phyloP scores from a whole-genome alignment of 495 filamentous ascomycete species.

The Pyrenopolyporus hunteri region DNA sequence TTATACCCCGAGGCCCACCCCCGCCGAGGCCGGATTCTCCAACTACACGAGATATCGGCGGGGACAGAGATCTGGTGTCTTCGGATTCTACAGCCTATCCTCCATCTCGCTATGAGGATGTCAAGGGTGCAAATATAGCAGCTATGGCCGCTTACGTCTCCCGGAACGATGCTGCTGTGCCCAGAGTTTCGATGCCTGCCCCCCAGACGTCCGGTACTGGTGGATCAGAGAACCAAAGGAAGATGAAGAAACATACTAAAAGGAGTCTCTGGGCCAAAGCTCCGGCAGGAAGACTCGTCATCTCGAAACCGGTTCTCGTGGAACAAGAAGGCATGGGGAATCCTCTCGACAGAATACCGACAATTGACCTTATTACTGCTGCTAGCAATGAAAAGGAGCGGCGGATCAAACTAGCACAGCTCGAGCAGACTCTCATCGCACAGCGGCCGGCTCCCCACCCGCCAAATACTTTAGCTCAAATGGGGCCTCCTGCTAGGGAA shows the following conservation, averaged over 20 bases:
- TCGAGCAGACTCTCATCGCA: conserved; percentile 40
- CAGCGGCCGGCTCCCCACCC: conserved; percentile 49
- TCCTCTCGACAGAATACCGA: conserved; percentile 52
- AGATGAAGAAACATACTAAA: conserved; percentile 42
- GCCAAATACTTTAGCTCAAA: conserved; percentile 35
- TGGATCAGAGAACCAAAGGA: conserved; percentile 25
- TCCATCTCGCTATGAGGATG: conserved; percentile 52
- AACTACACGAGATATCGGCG: conserved; percentile 21
- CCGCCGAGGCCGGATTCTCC: conserved; percentile 39
- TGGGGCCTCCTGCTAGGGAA: conserved; percentile 41
- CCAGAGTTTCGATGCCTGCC: conserved; percentile 33
- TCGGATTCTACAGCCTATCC: conserved; percentile 51
- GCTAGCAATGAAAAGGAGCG: conserved; percentile 55
- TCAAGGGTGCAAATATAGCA: conserved; percentile 49
- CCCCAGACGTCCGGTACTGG: conserved; percentile 26
- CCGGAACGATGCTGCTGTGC: conserved; percentile 24
- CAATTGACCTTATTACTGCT: conserved; percentile 55
- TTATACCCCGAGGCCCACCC: conserved; percentile 31
- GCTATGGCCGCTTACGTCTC: conserved; percentile 45
- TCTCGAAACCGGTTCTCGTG: conserved; percentile 56
- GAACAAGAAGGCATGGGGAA: conserved; percentile 46
- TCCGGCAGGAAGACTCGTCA: conserved; percentile 47
- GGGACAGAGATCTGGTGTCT: conserved; percentile 48
- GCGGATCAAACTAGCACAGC: conserved; percentile 45
- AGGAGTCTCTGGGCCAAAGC: conserved; percentile 36